Conservation (phyloP, 306 rosid genomes). For the Citrullus mucosospermus region DNA sequence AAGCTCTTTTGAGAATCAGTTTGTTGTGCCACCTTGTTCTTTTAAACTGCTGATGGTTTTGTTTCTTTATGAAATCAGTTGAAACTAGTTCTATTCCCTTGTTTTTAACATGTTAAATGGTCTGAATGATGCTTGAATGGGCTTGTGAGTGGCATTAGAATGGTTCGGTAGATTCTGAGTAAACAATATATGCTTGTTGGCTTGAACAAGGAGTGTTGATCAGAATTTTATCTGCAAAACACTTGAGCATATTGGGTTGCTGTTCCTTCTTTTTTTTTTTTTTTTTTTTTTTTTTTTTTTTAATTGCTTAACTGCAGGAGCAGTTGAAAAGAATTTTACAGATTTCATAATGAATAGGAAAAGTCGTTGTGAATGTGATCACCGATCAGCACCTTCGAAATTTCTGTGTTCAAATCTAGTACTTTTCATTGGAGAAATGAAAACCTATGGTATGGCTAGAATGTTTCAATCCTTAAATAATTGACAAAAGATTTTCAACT, state of each 20-base stretch:
- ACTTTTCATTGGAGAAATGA: background rate
- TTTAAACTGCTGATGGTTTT: background rate
- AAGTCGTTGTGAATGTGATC: background rate
- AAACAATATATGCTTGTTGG: background rate
- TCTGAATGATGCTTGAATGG: background rate
- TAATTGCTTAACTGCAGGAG: background rate
- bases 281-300: background rate
- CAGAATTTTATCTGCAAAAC: background rate
- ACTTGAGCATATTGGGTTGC: background rate
- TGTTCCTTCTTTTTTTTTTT: background rate
- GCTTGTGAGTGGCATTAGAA: background rate
- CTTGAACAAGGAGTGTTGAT: background rate
- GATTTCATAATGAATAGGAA: background rate
- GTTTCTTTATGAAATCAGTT: background rate
- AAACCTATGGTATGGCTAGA: background rate
- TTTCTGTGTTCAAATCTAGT: background rate
- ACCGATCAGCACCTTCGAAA: background rate
- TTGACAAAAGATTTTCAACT: background rate
- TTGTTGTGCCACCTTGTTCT: background rate
- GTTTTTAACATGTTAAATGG: background rate
- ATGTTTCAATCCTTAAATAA: background rate
- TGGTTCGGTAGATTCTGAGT: background rate
- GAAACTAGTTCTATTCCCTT: background rate
- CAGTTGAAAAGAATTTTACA: background rate
- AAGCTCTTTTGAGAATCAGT: background rate